Percentiles rank a stretch among this genome's conserved stretches.
Conservation (phyloP, 2,329 filamentous ascomycete species). For the Aureobasidium mangrovei region DNA sequence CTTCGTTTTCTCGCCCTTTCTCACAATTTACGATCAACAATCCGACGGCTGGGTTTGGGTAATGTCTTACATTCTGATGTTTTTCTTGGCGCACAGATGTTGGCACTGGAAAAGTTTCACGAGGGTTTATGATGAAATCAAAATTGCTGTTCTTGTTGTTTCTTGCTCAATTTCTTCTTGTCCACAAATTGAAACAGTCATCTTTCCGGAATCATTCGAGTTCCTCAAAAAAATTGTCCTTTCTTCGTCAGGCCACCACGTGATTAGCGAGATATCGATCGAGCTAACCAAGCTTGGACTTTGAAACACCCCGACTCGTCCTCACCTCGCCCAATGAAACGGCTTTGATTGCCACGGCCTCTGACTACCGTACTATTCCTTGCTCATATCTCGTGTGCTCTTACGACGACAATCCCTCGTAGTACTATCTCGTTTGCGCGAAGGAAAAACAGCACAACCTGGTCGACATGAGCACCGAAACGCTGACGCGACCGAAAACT, state of each 20-base stretch:
- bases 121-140: not conserved
- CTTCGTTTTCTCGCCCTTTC: not conserved
- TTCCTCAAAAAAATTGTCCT: not conserved
- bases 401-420: no score
- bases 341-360: not conserved
- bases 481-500: not conserved
- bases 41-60: not conserved
- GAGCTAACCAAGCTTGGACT: not conserved
- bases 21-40: not conserved
- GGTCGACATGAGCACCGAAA: constrained; percentile 1
- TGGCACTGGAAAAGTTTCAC: not conserved
- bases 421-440: no score
- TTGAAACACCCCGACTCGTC: not conserved
- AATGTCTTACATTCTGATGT: not conserved
- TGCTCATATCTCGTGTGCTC: not conserved
- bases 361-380: no score
- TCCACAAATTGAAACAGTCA: no score
- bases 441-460: not conserved
- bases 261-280: not conserved
- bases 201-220: not conserved
- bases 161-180: not conserved
- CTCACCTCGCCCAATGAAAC: not conserved
- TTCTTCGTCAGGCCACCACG: not conserved
- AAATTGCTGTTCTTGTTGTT: not conserved
- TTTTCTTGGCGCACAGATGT: constrained; percentile 1